These are phyloP conservation scores for Microcos paniculata DNA, from an alignment of 345 rosid species.

Conservation along the genomic window DNA sequence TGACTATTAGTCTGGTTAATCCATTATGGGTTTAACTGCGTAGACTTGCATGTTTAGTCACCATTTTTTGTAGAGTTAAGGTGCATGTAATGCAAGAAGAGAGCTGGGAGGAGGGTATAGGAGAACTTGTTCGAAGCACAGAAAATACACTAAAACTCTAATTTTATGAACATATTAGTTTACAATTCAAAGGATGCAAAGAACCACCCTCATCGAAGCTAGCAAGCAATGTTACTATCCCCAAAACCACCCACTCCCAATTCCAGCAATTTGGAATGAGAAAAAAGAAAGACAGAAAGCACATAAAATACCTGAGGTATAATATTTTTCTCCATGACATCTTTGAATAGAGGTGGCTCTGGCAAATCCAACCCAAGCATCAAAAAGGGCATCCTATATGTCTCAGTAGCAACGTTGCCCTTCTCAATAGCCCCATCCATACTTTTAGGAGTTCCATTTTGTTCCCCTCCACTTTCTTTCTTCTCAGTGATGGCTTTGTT, in stretches of 20 bases:
- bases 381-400: constrained; percentile 81
- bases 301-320: constrained; percentile 77
- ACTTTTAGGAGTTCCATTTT: constrained; percentile 18
- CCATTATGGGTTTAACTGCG: neutral
- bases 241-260: too few relatives aligned
- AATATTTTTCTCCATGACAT: constrained; percentile 98
- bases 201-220: neutral
- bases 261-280: neutral
- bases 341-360: constrained; percentile 98
- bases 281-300: neutral
- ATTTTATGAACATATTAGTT: neutral
- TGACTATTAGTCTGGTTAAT: neutral
- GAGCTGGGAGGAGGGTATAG: neutral
- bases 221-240: neutral
- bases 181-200: neutral
- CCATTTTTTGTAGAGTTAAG: neutral
- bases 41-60: neutral
- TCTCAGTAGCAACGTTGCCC: constrained; percentile 36
- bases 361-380: constrained; percentile 99
- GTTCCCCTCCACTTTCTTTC: constrained; percentile 46
- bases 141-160: neutral
- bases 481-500: constrained; percentile 41
- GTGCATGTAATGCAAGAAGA: neutral
- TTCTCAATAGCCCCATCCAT: constrained; percentile 33
- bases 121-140: neutral